Conservation (phyloP, 306 rosid species). For the Gleditsia sinensis region DNA sequence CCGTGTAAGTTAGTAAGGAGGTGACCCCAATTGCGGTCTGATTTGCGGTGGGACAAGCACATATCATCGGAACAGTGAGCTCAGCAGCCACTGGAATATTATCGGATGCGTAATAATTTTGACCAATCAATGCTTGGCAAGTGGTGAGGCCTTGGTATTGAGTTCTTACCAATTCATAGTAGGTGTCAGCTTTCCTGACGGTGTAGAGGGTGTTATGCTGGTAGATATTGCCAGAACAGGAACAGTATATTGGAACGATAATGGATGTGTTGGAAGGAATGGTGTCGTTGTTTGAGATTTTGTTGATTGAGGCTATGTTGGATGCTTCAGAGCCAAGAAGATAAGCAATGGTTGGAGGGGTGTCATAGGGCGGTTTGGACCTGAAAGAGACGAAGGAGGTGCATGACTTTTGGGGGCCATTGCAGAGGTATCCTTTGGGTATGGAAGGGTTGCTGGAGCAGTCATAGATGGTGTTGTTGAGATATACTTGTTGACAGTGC, state of each 20-base stretch:
- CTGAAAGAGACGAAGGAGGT: conserved; percentile 43
- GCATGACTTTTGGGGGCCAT: conserved; percentile 39
- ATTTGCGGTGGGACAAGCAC: background rate
- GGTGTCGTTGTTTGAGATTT: conserved; percentile 28
- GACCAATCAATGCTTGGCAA: conserved; percentile 55
- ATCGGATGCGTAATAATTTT: conserved; percentile 44
- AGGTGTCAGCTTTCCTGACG: conserved; percentile 17
- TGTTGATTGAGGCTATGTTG: conserved; percentile 50
- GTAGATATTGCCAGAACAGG: conserved; percentile 55
- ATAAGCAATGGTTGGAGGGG: conserved; percentile 41
- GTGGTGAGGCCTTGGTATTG: conserved; percentile 60
- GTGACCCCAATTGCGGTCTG: conserved; percentile 32
- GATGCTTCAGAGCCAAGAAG: conserved; percentile 58
- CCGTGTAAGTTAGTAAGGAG: conserved; percentile 36
- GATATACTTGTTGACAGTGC: too few relatives aligned
- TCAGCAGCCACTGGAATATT: conserved; percentile 36
- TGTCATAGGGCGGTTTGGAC: conserved; percentile 29
- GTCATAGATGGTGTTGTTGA: conserved; percentile 30
- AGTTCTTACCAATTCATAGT: conserved; percentile 22
- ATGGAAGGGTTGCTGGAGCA: conserved; percentile 34
- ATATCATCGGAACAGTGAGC: conserved; percentile 47
- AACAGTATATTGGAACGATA: conserved; percentile 51
- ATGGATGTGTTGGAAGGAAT: conserved; percentile 41
- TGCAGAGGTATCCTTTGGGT: background rate
- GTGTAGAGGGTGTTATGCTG: conserved; percentile 50